A percentile compares a stretch with the other conserved stretches of the same genome.
These are phyloP conservation scores for Pugionium cornutum DNA, from an alignment of 345 rosid species.

Conservation along the genomic window DNA sequence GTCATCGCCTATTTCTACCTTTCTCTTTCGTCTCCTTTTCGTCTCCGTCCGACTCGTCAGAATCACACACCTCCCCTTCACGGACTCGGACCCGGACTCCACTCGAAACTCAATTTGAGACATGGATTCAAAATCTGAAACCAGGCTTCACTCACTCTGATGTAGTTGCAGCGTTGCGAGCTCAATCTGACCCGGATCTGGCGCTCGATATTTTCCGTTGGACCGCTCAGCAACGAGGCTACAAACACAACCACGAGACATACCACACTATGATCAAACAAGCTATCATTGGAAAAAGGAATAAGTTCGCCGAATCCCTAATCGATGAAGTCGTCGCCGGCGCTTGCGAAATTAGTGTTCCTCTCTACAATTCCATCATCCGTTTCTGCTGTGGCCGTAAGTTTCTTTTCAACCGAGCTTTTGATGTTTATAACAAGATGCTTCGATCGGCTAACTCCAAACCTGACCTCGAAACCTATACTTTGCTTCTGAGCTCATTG, in stretches of 20 bases:
- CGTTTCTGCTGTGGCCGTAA: slow-evolving; percentile 82
- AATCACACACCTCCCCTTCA: slow-evolving; percentile 30
- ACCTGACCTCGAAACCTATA: slow-evolving; percentile 77
- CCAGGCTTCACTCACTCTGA: slow-evolving; percentile 77
- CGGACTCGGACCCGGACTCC: slow-evolving; percentile 64
- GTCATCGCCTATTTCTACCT: slow-evolving; percentile 2
- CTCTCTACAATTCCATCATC: slow-evolving; percentile 70
- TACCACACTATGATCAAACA: slow-evolving; percentile 65
- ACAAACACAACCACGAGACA: slow-evolving; percentile 64
- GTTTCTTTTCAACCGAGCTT: slow-evolving; percentile 68
- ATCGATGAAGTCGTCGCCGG: slow-evolving; percentile 86
- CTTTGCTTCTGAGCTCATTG: slow-evolving; percentile 58
- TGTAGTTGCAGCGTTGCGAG: slow-evolving; percentile 64
- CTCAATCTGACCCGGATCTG: slow-evolving; percentile 85
- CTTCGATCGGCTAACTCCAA: slow-evolving; percentile 58
- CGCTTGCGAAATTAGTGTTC: slow-evolving; percentile 66
- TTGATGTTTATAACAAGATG: slow-evolving; percentile 84
- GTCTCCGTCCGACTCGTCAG: not conserved
- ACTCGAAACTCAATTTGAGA: slow-evolving; percentile 72
- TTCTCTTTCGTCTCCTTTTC: slow-evolving; percentile 34
- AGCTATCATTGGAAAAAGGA: slow-evolving; percentile 63
- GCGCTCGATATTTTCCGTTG: slow-evolving; percentile 92
- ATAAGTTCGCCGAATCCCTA: slow-evolving; percentile 68
- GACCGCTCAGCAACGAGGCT: slow-evolving; percentile 73
- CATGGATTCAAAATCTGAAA: slow-evolving; percentile 75